Evolutionary conservation across 208 protist genomes (phyloP).

Genomic region (Acanthamoeba lenticulata): DNA sequence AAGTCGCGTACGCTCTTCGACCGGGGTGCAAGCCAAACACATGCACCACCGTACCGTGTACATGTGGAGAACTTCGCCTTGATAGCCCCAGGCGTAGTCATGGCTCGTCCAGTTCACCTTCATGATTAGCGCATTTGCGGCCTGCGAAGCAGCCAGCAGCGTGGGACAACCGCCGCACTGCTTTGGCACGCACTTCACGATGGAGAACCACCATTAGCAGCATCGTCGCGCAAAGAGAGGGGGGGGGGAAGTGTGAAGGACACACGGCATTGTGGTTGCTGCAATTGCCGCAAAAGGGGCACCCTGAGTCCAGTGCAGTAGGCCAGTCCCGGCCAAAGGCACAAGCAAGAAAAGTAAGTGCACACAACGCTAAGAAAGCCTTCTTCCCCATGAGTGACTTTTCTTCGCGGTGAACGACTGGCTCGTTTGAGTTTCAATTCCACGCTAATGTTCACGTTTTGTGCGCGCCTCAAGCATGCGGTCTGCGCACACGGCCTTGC

Average conservation of each 20-base stretch:
- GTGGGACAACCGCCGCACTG: background rate
- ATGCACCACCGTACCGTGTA: background rate
- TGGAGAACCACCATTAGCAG: background rate
- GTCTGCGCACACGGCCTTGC: too few species aligned
- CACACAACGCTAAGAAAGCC: background rate
- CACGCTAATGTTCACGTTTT: too few species aligned
- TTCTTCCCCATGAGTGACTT: too few species aligned
- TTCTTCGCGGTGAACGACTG: too few species aligned
- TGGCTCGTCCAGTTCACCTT: slow-evolving; percentile 50
- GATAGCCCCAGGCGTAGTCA: slow-evolving; percentile 37
- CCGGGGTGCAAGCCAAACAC: background rate
- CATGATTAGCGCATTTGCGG: background rate
- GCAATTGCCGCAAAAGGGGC: slow-evolving; percentile 19
- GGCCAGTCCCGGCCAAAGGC: too few species aligned
- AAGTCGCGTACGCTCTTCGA: too few species aligned
- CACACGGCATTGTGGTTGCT: slow-evolving; percentile 36
- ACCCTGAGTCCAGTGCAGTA: background rate
- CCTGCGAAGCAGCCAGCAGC: background rate
- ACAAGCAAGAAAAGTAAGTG: background rate
- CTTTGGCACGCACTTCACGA: background rate
- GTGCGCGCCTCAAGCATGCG: too few species aligned
- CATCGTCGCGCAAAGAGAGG: too few species aligned
- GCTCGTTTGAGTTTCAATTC: too few species aligned
- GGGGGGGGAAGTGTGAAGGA: background rate
- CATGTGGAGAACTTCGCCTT: background rate